Base-by-base conservation (phyloP, 805 yeast species). In the Cyberlindnera petersonii region DNA sequence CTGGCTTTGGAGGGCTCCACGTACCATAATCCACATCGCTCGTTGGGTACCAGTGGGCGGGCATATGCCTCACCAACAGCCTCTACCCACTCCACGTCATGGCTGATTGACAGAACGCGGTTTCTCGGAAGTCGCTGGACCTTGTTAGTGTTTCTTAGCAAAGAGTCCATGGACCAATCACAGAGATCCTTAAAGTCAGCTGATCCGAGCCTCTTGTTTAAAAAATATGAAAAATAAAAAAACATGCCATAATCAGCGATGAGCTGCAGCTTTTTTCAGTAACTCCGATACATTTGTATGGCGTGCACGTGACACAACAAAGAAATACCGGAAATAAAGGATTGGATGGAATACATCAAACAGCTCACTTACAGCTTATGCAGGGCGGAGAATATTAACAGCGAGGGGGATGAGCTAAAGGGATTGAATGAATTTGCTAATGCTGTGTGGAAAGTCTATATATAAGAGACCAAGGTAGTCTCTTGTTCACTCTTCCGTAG, bases 11-110 rank as follows among this genome's bases (percentile, higher is more conserved):
- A 39, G 0, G 83, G 78, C 0, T 73, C 66, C 4, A 81, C 75
- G 50, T 88, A 88, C 96, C 96, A 88, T 11, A 75, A 54, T 0
- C 96, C 96, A 59, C 96, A 87, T 36, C 96, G 63, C 56, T 84
- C 91, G 57, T 88, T 88, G 5, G 95, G 83, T 2, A 79, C 57
- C 8, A 76, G 33, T 6, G 83, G 82, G 11, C 53, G 37, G 8
- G 28, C 35, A 46, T 60, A 71, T 0, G 65, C 49, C 0, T 60
- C 52, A 1, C 52, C 46, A 1, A 77, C 75, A 2, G 59, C 53
- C 7, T 50, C 44, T 1, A 84, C 70, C 57, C 75, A 84, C 13
- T 55, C 34, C 6, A 77, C 59, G 52, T 88, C 96, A 27, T 71
- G 66, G 1, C 75, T 46, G 13, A 88, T 85, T n/a, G 94, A 84